phyloP scores from a whole-genome alignment of 2,329 filamentous ascomycete genomes.

The Apiospora phragmitis region DNA sequence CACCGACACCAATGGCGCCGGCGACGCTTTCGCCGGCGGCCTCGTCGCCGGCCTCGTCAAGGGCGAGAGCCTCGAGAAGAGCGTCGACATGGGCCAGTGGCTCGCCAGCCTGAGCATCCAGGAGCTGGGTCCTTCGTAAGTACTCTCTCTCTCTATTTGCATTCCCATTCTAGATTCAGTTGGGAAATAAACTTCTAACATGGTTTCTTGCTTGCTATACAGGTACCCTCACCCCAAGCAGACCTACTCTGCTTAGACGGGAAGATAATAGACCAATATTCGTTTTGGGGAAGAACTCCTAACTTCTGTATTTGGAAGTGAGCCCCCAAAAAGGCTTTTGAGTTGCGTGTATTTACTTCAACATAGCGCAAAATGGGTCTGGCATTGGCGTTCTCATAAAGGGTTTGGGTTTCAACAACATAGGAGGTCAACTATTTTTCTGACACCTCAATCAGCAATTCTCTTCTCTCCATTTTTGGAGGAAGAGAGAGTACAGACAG shows the following conservation, averaged over 20 bases:
- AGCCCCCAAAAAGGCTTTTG: neutral
- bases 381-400: constrained; percentile 10
- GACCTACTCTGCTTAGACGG: constrained; percentile 51
- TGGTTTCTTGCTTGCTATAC: constrained; percentile 10
- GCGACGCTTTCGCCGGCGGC: constrained; percentile 94
- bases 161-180: constrained; percentile 12
- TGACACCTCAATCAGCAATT: neutral
- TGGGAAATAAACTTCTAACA: neutral
- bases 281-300: neutral
- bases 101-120: constrained; percentile 90
- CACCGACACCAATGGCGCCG: constrained; percentile 94
- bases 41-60: constrained; percentile 88
- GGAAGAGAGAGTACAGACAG: neutral
- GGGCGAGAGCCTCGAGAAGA: constrained; percentile 75
- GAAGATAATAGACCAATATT: constrained; percentile 9
- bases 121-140: constrained; percentile 94
- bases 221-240: constrained; percentile 85
- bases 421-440: neutral
- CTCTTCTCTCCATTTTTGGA: neutral
- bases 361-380: constrained; percentile 13
- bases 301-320: neutral
- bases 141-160: too few species aligned
- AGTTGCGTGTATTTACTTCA: constrained; percentile 9
- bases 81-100: constrained; percentile 94
- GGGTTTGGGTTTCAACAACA: constrained; percentile 13